Base-by-base conservation (phyloP, 108 stramenopile genomes). In the Nannochloropsis salina region DNA sequence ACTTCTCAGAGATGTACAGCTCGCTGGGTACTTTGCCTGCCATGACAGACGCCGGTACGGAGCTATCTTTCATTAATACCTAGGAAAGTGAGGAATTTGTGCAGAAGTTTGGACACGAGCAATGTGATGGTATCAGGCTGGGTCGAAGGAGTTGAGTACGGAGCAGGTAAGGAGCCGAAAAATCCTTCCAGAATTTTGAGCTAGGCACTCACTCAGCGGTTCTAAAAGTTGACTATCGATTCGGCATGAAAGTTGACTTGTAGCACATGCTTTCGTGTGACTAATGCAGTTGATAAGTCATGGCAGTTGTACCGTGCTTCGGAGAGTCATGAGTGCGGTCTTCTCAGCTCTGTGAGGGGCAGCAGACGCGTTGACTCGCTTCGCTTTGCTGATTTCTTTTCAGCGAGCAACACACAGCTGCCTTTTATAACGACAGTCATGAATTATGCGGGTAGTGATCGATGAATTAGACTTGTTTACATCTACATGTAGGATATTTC, bases 1-100 rank as follows among this genome's bases (percentile, higher is more conserved):
- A 74, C 61, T 74, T 74, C 61, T 74, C 61, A 8, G 61, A 74
- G 61, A 74, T 74, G 8, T 74, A 74, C 61, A 74, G 61, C 61
- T 74, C 61, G 61, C 61, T 74, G 4, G 61, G 61, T n/a, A 74
- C 61, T n/a, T 74, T 74, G 4, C n/a, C 61, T n/a, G 61, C 61
- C 61, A 74, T 74, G 61, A 15, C n/a, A n/a, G 61, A 2, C 15
- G 61, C n/a, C n/a, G 61, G 4, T n/a, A 74, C 61, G 3, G 61
- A 15, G 61, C n/a, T n/a, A n/a, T 74, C 20, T 3, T 15, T 74
- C 61, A 74, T 74, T 31, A 31, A 31, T 31, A 31, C 31, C 31
- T 3, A 2, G 61, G n/a, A 3, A n/a, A 74, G 20, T 74, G 61
- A n/a, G 2, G 15, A 74, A 4, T 6, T n/a, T 1, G 61, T 74